phyloP scores from a whole-genome alignment of 257 asterid species.

The Solanum lignicaule region DNA sequence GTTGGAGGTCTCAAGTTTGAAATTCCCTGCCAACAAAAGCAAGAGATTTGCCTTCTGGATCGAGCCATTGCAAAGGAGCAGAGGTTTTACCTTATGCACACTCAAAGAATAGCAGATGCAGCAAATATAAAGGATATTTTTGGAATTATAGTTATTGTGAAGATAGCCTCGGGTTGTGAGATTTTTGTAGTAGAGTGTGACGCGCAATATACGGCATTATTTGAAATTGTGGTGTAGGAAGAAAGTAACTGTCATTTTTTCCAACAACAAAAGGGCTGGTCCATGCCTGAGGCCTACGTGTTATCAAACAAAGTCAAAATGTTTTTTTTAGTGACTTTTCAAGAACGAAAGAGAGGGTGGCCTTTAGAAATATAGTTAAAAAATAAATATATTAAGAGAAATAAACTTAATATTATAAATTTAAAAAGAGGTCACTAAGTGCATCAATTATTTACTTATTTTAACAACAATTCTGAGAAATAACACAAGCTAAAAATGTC shows the following conservation, averaged over 20 bases:
- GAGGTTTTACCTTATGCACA: no score
- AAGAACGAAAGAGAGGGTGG: background rate
- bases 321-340: background rate
- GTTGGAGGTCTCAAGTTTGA: no score
- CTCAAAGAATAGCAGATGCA: no score
- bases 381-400: background rate
- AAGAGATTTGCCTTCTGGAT: no score
- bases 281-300: background rate
- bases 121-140: background rate
- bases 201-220: background rate
- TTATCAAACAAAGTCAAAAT: background rate
- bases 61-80: no score
- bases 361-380: background rate
- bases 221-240: background rate
- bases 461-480: background rate
- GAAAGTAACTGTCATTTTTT: background rate
- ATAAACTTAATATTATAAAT: no score
- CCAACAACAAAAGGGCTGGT: background rate
- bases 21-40: accelerated
- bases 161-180: background rate
- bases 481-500: background rate
- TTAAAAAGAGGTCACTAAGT: background rate
- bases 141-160: background rate
- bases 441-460: background rate
- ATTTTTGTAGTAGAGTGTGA: background rate